Base-by-base conservation (phyloP, 2,329 filamentous ascomycete genomes). In the Chrysoporthe puriensis region DNA sequence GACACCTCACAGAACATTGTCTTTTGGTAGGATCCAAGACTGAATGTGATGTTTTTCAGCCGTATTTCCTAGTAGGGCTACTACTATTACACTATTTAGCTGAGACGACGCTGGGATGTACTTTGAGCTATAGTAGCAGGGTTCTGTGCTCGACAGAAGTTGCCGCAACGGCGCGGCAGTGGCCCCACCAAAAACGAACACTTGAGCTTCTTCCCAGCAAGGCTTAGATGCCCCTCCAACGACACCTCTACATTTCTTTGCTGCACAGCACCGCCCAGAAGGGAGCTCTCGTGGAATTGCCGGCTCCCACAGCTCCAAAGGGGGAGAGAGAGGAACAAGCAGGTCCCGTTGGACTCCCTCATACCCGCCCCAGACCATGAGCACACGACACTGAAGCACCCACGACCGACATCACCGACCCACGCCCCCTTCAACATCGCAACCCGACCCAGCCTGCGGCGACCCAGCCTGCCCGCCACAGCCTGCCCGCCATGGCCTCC, bases 401-500 rank as follows among this genome's bases (percentile, higher is more conserved):
- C 50, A 43, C 62, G 16, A 57, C 40, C 21, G 50, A n/a, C 40
- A 34, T 9, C 62, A 56, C 3, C 62, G 54, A 42, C 46, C 46
- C 48, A 26, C 48, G 21, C 48, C 48, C 11, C 48, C 21, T 54
- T 54, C 50, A 21, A 54, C 13, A 8, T 9, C 36, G 11, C 21
- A 52, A n/a, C 8, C 11, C n/a, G 11, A 61, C 58, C 42, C 26
- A 32, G 18, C 36, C n/a, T 16, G 26, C 36, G 26, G 16, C 26
- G 32, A 34, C n/a, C 13, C 50, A 54, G n/a, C 50, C 50, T n/a
- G 26, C 26, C 26, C 4, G 56, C 43, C 56, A 50, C 26, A 40
- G 36, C 36, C 36, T 26, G 36, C 32, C 44, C 58, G 59, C 48
- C 44, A 73, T 72, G 72, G 71, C 71, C 72, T 74, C 82, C 46